These are phyloP conservation scores for Aureobasidium sp. DNA, from an alignment of 2,329 filamentous ascomycete species.

Conservation along the genomic window DNA sequence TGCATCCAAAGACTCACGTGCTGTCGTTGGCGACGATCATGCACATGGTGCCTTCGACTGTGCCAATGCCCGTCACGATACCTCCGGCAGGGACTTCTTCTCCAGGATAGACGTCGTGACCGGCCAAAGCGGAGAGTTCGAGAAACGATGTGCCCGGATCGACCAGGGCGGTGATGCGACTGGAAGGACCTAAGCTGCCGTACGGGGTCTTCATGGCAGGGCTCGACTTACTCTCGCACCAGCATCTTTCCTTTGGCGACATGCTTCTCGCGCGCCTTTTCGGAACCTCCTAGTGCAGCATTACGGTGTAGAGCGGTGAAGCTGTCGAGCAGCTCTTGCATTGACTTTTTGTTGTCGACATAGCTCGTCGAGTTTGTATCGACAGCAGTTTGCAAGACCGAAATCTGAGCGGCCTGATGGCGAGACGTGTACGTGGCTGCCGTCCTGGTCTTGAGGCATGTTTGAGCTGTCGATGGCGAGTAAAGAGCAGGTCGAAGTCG, in stretches of 20 bases:
- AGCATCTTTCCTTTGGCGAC: constrained; percentile 87
- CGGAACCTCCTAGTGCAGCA: constrained; percentile 56
- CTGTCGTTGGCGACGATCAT: constrained; percentile 94
- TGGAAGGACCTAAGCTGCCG: constrained; percentile 3
- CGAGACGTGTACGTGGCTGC: constrained; percentile 67
- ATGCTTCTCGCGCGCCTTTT: constrained; percentile 82
- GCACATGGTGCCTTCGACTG: constrained; percentile 82
- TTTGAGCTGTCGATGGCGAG: not conserved
- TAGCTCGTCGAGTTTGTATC: constrained; percentile 72
- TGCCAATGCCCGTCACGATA: constrained; percentile 86
- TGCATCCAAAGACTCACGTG: constrained; percentile 39
- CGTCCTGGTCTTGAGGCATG: not conserved
- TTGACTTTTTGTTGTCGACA: constrained; percentile 68
- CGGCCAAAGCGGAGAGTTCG: constrained; percentile 87
- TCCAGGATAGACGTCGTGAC: constrained; percentile 73
- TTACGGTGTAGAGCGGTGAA: constrained; percentile 62
- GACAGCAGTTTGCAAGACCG: constrained; percentile 64
- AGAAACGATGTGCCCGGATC: constrained; percentile 86
- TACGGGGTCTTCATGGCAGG: not conserved
- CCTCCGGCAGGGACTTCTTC: constrained; percentile 83
- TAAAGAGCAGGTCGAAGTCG: not conserved
- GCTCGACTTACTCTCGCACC: constrained; percentile 56
- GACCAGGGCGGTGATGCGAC: constrained; percentile 71
- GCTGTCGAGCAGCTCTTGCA: constrained; percentile 61
- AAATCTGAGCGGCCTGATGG: constrained; percentile 75